Evolutionary conservation across 345 rosid species (phyloP).

Genomic region (Brassica incana): DNA sequence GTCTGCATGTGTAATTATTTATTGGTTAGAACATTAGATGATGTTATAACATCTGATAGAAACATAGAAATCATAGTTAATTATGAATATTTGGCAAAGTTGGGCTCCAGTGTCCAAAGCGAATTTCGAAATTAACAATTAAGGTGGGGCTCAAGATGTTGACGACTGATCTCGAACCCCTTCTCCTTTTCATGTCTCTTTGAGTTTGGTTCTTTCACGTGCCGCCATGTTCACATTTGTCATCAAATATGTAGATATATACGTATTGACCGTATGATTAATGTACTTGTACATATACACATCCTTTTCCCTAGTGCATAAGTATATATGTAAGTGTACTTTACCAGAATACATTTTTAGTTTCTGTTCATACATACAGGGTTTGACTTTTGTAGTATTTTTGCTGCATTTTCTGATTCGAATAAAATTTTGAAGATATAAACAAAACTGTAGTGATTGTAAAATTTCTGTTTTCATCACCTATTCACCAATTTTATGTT

Average conservation of each 20-base stretch:
- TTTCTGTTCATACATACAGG: not conserved
- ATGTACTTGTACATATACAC: not conserved
- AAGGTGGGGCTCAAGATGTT: slow-evolving; percentile 17
- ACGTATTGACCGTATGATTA: slow-evolving; percentile 4
- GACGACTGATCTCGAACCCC: slow-evolving; percentile 31
- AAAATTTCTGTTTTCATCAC: not conserved
- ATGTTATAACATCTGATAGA: not conserved
- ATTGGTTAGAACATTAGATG: not conserved
- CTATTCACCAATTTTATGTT: not conserved
- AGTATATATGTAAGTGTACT: not conserved
- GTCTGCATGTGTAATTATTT: slow-evolving; percentile 6
- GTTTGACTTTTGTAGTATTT: not conserved
- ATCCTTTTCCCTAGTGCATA: not conserved
- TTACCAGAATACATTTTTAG: not conserved
- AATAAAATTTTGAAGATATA: not conserved
- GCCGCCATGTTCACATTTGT: slow-evolving; percentile 40
- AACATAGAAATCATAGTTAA: slow-evolving; percentile 19
- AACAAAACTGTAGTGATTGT: not conserved
- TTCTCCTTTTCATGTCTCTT: slow-evolving; percentile 12
- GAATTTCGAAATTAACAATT: slow-evolving; percentile 6
- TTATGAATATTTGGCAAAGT: not conserved
- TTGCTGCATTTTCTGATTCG: not conserved
- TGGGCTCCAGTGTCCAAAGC: slow-evolving; percentile 14
- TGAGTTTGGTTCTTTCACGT: slow-evolving; percentile 44
- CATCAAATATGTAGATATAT: slow-evolving; percentile 15